Conservation (phyloP, 805 yeast species). For the Naumovozyma dairenensis region DNA sequence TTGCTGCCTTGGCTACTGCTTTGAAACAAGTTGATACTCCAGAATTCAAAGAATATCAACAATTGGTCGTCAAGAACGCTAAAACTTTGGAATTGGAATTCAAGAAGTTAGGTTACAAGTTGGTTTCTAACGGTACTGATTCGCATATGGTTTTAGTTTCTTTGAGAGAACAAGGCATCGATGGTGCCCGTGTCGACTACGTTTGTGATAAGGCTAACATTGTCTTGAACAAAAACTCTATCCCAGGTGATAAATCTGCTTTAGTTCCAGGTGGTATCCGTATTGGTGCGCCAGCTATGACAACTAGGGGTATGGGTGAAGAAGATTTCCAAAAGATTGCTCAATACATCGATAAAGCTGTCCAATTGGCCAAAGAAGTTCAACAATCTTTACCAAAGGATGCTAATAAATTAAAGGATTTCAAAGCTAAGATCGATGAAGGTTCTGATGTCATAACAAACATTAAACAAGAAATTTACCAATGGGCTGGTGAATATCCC, state of each 20-base stretch:
- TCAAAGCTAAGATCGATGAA: conserved; percentile 69
- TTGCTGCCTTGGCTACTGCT: conserved; percentile 94
- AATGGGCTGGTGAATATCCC: conserved; percentile 89
- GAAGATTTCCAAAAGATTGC: conserved; percentile 77
- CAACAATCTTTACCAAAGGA: conserved; percentile 80
- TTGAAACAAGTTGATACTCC: conserved; percentile 87
- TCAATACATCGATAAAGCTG: conserved; percentile 70
- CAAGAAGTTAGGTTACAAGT: conserved; percentile 59
- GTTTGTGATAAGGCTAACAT: conserved; percentile 90
- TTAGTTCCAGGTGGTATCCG: conserved; percentile 95
- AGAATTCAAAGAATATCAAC: conserved; percentile 85
- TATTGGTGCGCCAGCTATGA: conserved; percentile 98
- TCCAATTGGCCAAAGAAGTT: conserved; percentile 59
- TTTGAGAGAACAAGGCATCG: conserved; percentile 80
- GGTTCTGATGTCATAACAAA: conserved; percentile 60
- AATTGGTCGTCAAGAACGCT: conserved; percentile 82
- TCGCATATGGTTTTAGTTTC: conserved; percentile 91
- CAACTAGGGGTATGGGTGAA: conserved; percentile 91
- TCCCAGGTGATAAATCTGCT: conserved; percentile 96
- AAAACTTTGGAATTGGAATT: conserved; percentile 70
- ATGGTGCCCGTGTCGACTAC: conserved; percentile 95
- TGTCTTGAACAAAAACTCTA: conserved; percentile 94
- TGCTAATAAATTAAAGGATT: conserved; percentile 92
- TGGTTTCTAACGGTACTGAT: conserved; percentile 93
- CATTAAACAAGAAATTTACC: conserved; percentile 67